These are phyloP conservation scores for Suillus plorans DNA, from an alignment of 768 basidiomycete species.

Conservation along the genomic window DNA sequence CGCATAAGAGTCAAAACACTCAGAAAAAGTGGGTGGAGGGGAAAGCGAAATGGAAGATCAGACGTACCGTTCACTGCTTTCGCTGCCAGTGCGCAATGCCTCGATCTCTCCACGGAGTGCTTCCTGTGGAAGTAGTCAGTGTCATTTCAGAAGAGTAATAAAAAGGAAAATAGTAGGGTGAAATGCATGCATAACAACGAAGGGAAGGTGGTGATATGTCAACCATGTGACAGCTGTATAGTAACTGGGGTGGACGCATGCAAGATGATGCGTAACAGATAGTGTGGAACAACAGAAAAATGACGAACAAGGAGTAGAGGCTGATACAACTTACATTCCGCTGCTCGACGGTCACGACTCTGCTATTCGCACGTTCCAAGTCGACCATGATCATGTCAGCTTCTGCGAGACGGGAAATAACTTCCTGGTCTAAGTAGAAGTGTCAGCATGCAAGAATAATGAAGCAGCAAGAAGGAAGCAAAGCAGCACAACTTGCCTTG, in stretches of 20 bases:
- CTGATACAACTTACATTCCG: conserved; percentile 65
- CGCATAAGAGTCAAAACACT: background rate
- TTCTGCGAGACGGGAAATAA: conserved; percentile 85
- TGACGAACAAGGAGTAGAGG: background rate
- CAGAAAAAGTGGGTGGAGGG: background rate
- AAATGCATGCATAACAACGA: background rate
- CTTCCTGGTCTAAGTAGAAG: conserved; percentile 74
- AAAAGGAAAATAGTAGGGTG: background rate
- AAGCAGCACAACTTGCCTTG: conserved; percentile 60
- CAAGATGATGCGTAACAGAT: background rate
- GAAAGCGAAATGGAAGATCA: background rate
- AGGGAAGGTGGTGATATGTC: background rate
- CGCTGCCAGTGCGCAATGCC: conserved; percentile 75
- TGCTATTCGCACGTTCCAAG: conserved; percentile 90
- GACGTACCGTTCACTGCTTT: conserved; percentile 67
- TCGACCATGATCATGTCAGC: conserved; percentile 95
- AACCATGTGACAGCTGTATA: background rate
- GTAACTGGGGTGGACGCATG: background rate
- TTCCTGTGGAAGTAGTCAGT: conserved; percentile 55
- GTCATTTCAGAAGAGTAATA: background rate
- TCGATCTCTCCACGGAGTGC: conserved; percentile 96
- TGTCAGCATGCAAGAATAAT: background rate
- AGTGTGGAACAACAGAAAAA: background rate
- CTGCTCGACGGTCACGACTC: conserved; percentile 89
- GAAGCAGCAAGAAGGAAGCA: background rate